Conservation (phyloP, 768 basidiomycete genomes). For the Podaxis pistillaris region DNA sequence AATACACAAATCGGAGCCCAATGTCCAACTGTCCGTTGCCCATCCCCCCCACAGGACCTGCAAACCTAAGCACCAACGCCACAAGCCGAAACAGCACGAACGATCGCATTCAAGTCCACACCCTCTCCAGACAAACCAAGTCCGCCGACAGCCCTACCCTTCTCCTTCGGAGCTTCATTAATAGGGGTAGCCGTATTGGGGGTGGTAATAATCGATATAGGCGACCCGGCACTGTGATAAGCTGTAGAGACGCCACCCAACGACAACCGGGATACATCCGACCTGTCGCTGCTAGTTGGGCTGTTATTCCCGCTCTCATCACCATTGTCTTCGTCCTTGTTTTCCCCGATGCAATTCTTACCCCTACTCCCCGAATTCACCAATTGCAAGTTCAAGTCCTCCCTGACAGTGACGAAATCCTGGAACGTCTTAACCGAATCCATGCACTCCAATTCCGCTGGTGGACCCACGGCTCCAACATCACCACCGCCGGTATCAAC, state of each 20-base stretch:
- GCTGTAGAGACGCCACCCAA: neutral
- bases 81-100: conserved; percentile 5
- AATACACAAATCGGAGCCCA: neutral
- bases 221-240: neutral
- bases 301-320: conserved; percentile 4
- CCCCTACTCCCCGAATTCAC: neutral
- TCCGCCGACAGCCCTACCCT: neutral
- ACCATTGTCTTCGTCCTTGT: neutral
- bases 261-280: conserved; percentile 7
- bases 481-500: neutral
- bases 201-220: conserved; percentile 1
- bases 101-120: conserved; percentile 7
- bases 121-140: neutral
- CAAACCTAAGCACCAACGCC: neutral
- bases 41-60: neutral
- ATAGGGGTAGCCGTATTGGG: conserved; percentile 7
- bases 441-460: neutral
- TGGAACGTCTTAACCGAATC: conserved; percentile 9
- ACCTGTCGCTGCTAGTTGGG: conserved; percentile 12
- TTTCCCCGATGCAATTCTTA: neutral
- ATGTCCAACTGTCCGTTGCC: neutral
- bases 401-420: neutral
- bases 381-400: neutral
- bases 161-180: conserved; percentile 1
- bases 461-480: neutral